These are phyloP conservation scores for Apiosordaria backusii DNA, from an alignment of 495 filamentous ascomycete genomes.

Conservation along the genomic window DNA sequence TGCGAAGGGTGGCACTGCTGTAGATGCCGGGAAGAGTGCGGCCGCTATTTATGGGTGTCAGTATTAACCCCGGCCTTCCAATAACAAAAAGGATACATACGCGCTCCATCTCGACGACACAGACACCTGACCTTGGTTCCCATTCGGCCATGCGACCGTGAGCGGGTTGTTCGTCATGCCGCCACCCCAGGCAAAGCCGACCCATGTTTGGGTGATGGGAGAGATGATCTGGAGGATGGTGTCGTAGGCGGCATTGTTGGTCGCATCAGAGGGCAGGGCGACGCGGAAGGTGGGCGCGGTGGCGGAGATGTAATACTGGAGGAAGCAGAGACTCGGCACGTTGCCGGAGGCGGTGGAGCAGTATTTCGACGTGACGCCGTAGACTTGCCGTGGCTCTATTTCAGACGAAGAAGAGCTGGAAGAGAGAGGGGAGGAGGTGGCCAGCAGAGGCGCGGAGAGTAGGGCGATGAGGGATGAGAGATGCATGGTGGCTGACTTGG, in stretches of 20 bases:
- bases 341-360: conserved; percentile 12
- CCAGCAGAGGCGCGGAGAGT: not conserved
- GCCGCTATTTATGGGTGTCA: not conserved
- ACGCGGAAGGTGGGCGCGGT: conserved; percentile 31
- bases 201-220: conserved; percentile 41
- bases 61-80: not conserved
- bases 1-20: conserved; percentile 37
- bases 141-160: conserved; percentile 45
- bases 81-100: conserved; percentile 29
- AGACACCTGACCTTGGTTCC: conserved; percentile 28
- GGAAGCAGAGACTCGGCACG: conserved; percentile 20
- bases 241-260: conserved; percentile 34
- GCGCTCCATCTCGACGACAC: conserved; percentile 41
- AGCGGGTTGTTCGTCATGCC: conserved; percentile 47
- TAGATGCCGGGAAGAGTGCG: conserved; percentile 24
- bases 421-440: not conserved
- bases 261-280: conserved; percentile 37
- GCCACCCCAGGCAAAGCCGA: conserved; percentile 46
- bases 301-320: conserved; percentile 14
- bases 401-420: not conserved
- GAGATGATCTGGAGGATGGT: conserved; percentile 43
- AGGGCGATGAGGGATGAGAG: not conserved
- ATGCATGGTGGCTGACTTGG: not conserved
- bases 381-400: not conserved
- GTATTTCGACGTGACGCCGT: conserved; percentile 15